Conservation (phyloP, 2,329 filamentous ascomycete genomes). For the Fusarium citri region DNA sequence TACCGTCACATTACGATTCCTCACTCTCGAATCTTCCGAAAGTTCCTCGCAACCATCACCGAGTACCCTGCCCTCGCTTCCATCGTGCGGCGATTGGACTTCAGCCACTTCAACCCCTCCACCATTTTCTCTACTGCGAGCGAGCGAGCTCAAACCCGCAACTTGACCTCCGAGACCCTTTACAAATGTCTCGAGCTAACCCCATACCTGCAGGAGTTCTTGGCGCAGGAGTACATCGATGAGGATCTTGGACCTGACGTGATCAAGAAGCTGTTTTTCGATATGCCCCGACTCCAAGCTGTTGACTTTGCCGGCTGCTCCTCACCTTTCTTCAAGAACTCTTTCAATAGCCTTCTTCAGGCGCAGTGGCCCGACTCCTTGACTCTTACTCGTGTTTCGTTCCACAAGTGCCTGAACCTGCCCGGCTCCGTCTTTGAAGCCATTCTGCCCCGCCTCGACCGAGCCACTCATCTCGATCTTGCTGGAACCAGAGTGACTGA, state of each 20-base stretch:
- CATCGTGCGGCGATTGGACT: slow-evolving; percentile 82
- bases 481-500: slow-evolving; percentile 82
- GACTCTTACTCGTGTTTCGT: slow-evolving; percentile 73
- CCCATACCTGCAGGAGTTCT: slow-evolving; percentile 80
- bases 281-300: slow-evolving; percentile 71
- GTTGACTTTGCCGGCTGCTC: slow-evolving; percentile 84
- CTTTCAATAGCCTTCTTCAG: slow-evolving; percentile 69
- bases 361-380: slow-evolving; percentile 65
- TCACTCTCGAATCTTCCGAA: slow-evolving; percentile 85
- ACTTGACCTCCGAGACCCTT: slow-evolving; percentile 79
- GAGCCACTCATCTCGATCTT: slow-evolving; percentile 82
- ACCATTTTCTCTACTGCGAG: slow-evolving; percentile 80
- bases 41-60: slow-evolving; percentile 77
- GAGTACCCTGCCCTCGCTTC: slow-evolving; percentile 76
- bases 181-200: slow-evolving; percentile 77
- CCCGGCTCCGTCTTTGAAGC: slow-evolving; percentile 74
- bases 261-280: slow-evolving; percentile 76
- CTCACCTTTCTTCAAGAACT: slow-evolving; percentile 72
- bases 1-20: slow-evolving; percentile 85
- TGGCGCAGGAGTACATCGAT: slow-evolving; percentile 84
- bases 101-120: slow-evolving; percentile 86
- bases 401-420: slow-evolving; percentile 83
- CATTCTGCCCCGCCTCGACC: slow-evolving; percentile 75
- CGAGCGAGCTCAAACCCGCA: slow-evolving; percentile 79
- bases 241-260: slow-evolving; percentile 77